Percentiles rank a stretch among this genome's conserved stretches.
These are phyloP conservation scores for Maudiozyma barnettii DNA, from an alignment of 805 yeast species.

Conservation along the genomic window DNA sequence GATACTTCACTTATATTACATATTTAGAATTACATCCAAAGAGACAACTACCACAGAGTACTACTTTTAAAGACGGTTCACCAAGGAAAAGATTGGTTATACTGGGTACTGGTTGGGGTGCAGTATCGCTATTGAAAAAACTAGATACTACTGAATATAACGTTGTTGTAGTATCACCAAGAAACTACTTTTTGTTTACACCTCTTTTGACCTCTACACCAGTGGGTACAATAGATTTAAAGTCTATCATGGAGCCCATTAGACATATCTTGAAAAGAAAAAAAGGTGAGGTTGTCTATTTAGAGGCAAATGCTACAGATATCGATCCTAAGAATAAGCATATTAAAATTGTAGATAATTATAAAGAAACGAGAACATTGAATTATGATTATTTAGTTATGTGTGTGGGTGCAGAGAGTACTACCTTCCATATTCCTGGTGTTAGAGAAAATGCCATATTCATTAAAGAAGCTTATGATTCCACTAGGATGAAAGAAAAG, in stretches of 20 bases:
- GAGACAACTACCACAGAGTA: conserved; percentile 52
- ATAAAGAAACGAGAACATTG: not conserved
- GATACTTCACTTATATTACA: conserved; percentile 51
- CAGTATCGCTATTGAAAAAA: conserved; percentile 73
- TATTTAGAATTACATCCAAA: conserved; percentile 56
- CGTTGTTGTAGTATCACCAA: conserved; percentile 83
- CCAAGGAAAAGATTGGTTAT: conserved; percentile 46
- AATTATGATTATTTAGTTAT: conserved; percentile 75
- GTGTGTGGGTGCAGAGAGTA: conserved; percentile 92
- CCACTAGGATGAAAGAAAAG: conserved; percentile 70
- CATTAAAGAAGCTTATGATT: conserved; percentile 84
- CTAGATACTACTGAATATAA: conserved; percentile 82
- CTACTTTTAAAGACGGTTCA: conserved; percentile 39
- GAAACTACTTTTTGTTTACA: conserved; percentile 92
- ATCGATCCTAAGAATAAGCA: conserved; percentile 65
- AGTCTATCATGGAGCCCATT: conserved; percentile 91
- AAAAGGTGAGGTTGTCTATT: conserved; percentile 68
- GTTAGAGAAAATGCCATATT: conserved; percentile 81
- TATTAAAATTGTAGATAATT: conserved; percentile 44
- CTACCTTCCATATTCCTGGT: conserved; percentile 93
- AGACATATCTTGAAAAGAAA: conserved; percentile 74
- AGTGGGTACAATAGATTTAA: conserved; percentile 80
- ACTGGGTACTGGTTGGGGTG: conserved; percentile 93
- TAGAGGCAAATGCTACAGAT: conserved; percentile 84
- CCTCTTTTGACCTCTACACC: conserved; percentile 92